These are phyloP conservation scores for Aspergillus fumigatus DNA, from an alignment of 2,329 filamentous ascomycete genomes.

Conservation along the genomic window DNA sequence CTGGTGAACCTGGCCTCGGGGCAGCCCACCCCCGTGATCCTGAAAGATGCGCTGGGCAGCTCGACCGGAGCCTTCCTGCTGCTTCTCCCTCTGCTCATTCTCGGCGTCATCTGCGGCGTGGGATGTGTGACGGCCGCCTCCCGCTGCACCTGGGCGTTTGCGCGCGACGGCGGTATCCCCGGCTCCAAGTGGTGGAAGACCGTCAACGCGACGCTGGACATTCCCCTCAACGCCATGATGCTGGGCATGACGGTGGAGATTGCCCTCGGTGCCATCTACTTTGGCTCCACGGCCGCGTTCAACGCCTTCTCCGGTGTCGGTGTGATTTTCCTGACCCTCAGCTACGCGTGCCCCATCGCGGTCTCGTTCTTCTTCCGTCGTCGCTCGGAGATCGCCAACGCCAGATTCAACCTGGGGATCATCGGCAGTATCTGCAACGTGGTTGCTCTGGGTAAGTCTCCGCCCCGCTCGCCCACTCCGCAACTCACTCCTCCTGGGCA, in stretches of 20 bases:
- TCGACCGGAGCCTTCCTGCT: constrained; percentile 67
- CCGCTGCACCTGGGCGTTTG: constrained; percentile 69
- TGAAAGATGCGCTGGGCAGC: constrained; percentile 68
- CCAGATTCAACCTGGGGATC: constrained; percentile 50
- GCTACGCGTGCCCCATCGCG: constrained; percentile 64
- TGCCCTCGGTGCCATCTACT: constrained; percentile 70
- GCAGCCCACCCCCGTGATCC: constrained; percentile 69
- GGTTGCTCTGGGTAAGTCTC: constrained; percentile 56
- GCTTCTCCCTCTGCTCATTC: constrained; percentile 61
- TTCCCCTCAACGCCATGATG: constrained; percentile 64
- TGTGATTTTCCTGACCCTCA: constrained; percentile 69
- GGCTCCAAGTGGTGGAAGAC: constrained; percentile 60
- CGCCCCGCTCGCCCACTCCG: background rate
- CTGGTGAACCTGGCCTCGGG: constrained; percentile 62
- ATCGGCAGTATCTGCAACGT: constrained; percentile 61
- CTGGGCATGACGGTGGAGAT: constrained; percentile 66
- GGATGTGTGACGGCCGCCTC: constrained; percentile 68
- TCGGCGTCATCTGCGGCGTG: constrained; percentile 69
- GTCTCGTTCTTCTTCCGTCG: constrained; percentile 57
- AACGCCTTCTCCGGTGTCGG: constrained; percentile 76
- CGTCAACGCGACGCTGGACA: constrained; percentile 60
- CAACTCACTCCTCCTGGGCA: too few species aligned
- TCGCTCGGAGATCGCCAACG: constrained; percentile 51
- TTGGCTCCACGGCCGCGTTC: constrained; percentile 72
- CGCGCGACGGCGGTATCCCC: constrained; percentile 67